Evolutionary conservation across 1,284 basidiomycete species (phyloP).

Genomic region (Cutaneotrichosporon sp.): DNA sequence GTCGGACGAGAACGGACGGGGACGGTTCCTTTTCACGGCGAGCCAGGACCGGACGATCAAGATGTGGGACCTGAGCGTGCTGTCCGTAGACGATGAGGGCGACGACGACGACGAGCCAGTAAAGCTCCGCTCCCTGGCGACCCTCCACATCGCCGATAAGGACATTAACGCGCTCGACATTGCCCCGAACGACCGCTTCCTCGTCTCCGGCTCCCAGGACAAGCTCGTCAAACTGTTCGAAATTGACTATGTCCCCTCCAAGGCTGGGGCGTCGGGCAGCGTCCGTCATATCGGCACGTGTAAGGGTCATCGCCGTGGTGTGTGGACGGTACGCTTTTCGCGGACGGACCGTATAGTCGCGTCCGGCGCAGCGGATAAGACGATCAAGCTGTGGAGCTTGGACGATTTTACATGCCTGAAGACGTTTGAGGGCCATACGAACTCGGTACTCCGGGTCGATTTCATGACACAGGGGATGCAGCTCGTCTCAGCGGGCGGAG

Average conservation of each 20-base stretch:
- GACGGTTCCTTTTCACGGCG: slow-evolving; percentile 81
- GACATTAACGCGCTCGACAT: slow-evolving; percentile 97
- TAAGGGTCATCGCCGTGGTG: slow-evolving; percentile 92
- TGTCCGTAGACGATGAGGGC: slow-evolving; percentile 44
- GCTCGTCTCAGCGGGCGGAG: slow-evolving; percentile 80
- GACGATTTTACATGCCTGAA: slow-evolving; percentile 87
- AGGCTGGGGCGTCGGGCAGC: slow-evolving; percentile 43
- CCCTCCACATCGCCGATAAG: slow-evolving; percentile 92
- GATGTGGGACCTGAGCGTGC: slow-evolving; percentile 80
- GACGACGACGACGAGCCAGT: slow-evolving; percentile 31
- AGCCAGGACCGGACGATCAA: slow-evolving; percentile 97
- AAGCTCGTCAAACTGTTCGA: slow-evolving; percentile 86
- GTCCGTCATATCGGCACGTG: slow-evolving; percentile 78
- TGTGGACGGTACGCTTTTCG: slow-evolving; percentile 91
- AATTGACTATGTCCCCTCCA: slow-evolving; percentile 55
- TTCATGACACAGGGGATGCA: slow-evolving; percentile 82
- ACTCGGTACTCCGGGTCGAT: slow-evolving; percentile 88
- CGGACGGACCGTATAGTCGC: slow-evolving; percentile 77
- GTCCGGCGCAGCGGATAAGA: slow-evolving; percentile 91
- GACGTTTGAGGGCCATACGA: slow-evolving; percentile 96
- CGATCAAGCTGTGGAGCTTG: slow-evolving; percentile 86
- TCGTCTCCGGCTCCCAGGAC: slow-evolving; percentile 95
- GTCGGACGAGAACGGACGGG: slow-evolving; percentile 20
- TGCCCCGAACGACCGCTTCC: slow-evolving; percentile 78
- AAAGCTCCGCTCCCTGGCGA: slow-evolving; percentile 74